Conservation (phyloP, 129 eudicot species). For the Centaurea solstitialis region DNA sequence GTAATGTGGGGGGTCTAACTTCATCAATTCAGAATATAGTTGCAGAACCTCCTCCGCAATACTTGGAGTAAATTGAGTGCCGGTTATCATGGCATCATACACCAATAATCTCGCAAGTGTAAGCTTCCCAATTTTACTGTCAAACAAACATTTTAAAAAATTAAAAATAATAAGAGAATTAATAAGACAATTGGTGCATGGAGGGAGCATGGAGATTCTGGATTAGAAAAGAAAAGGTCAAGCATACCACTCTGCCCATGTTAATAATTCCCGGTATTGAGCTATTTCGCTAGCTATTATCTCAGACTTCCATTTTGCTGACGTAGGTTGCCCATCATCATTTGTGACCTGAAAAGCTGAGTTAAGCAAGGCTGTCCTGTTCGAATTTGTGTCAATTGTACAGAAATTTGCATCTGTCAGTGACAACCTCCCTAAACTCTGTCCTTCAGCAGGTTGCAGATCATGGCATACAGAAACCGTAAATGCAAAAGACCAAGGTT, state of each 20-base stretch:
- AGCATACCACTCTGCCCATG: constrained; percentile 66
- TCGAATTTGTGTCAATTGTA: constrained; percentile 27
- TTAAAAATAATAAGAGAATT: background rate
- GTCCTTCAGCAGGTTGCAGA: constrained; percentile 30
- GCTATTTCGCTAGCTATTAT: constrained; percentile 63
- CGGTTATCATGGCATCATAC: constrained; percentile 47
- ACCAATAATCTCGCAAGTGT: constrained; percentile 90
- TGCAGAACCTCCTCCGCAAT: constrained; percentile 56
- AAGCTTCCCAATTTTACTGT: constrained; percentile 92
- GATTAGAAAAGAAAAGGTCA: background rate
- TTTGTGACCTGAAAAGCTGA: constrained; percentile 34
- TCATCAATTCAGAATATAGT: constrained; percentile 62
- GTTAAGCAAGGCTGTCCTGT: constrained; percentile 25
- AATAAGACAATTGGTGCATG: background rate
- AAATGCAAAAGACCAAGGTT: constrained; percentile 45
- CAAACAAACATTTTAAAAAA: background rate
- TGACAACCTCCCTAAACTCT: constrained; percentile 32
- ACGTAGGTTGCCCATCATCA: constrained; percentile 29
- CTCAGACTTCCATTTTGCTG: constrained; percentile 55
- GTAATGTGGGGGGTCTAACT: constrained; percentile 73
- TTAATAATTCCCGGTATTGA: constrained; percentile 62
- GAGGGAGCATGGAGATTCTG: background rate
- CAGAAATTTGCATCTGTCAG: constrained; percentile 56
- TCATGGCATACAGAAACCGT: constrained; percentile 41
- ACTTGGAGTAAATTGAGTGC: constrained; percentile 19